Evolutionary conservation across 805 yeast genomes (phyloP).

Genomic region (Yarrowia keelungensis): DNA sequence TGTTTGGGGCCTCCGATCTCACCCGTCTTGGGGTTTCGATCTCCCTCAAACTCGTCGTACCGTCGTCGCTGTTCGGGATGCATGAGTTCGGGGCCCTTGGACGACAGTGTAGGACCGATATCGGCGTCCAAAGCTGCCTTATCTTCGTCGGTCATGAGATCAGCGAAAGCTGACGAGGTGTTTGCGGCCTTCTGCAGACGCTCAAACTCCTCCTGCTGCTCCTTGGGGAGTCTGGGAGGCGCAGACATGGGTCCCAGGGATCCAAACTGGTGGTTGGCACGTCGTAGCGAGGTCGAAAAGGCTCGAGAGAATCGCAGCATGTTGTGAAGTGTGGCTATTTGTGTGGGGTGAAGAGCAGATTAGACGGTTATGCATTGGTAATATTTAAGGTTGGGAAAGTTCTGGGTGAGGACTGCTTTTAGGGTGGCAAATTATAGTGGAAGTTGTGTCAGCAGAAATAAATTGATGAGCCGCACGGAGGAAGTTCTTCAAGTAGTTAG

Average conservation of each 20-base stretch:
- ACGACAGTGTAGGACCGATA: conserved; percentile 41
- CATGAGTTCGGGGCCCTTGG: conserved; percentile 44
- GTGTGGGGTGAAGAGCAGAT: neutral
- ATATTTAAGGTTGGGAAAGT: no score
- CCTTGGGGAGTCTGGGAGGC: conserved; percentile 79
- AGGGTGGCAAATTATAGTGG: neutral
- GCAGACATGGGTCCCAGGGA: conserved; percentile 49
- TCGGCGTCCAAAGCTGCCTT: conserved; percentile 53
- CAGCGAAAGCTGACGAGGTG: conserved; percentile 64
- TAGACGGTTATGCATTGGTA: neutral
- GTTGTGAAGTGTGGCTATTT: neutral
- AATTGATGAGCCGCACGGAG: no score
- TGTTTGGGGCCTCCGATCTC: conserved; percentile 98
- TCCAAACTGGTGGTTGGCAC: conserved; percentile 27
- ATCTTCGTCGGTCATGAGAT: conserved; percentile 36
- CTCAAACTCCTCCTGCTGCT: conserved; percentile 92
- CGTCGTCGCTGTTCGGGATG: conserved; percentile 74
- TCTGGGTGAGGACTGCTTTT: neutral
- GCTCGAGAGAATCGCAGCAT: conserved; percentile 27
- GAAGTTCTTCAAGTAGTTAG: no score
- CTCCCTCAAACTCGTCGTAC: conserved; percentile 95
- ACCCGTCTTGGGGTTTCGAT: conserved; percentile 89
- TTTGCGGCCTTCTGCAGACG: conserved; percentile 79
- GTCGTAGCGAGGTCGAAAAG: conserved; percentile 19
- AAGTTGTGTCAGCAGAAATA: no score